A percentile compares a stretch with the other conserved stretches of the same genome.
Evolutionary conservation across 73 alveolate species (phyloP).

Genomic region (Loxodes magnus): DNA sequence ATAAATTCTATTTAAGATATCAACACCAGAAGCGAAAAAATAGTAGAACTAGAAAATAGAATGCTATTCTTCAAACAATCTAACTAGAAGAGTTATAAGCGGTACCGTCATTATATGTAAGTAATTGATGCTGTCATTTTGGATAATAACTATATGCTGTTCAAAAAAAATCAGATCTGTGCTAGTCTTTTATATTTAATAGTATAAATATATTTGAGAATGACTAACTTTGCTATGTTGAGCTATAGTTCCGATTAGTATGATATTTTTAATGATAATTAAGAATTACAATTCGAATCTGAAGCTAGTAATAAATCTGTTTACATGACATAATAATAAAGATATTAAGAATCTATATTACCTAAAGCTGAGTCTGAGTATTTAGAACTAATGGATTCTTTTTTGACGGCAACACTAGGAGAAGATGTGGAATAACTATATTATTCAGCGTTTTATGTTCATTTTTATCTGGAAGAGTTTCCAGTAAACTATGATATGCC

Average conservation of each 20-base stretch:
- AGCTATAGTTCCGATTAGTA: no score
- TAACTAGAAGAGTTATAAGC: conserved; percentile 13
- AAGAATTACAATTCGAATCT: no score
- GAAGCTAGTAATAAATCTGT: no score
- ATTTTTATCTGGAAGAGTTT: background rate
- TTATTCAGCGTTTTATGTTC: background rate
- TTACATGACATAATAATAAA: no score
- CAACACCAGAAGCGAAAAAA: background rate
- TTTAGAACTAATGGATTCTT: no score
- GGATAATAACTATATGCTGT: conserved; percentile 5
- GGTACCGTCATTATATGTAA: conserved; percentile 23
- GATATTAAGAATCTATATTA: background rate
- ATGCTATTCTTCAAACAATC: conserved; percentile 16
- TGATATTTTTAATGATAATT: no score
- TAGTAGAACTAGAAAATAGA: conserved; percentile 2
- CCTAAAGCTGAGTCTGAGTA: background rate
- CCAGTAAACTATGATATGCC: background rate
- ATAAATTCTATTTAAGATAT: conserved; percentile 1
- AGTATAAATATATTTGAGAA: no score
- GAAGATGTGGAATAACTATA: background rate
- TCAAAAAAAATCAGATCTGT: no score
- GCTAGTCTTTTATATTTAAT: no score
- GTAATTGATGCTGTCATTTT: conserved; percentile 21
- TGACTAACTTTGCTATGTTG: no score
- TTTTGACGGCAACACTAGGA: background rate